These are phyloP conservation scores for Fraxinus latifolia DNA, from an alignment of 305 asterid genomes.

Conservation along the genomic window DNA sequence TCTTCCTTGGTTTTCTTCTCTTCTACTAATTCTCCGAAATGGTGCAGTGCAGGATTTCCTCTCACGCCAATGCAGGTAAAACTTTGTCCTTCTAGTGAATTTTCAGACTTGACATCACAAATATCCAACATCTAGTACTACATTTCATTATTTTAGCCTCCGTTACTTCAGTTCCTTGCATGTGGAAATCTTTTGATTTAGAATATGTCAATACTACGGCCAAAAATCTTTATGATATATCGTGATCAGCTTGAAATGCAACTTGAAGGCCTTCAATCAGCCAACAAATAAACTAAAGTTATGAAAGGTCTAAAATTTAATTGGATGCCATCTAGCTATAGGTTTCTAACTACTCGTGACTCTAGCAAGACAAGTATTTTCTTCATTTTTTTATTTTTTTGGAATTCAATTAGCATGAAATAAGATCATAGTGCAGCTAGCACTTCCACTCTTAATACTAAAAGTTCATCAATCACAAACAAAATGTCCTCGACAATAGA, in stretches of 20 bases:
- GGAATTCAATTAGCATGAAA: neutral
- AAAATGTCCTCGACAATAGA: neutral
- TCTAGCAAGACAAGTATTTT: neutral
- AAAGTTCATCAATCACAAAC: neutral
- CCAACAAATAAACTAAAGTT: neutral
- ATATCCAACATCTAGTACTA: neutral
- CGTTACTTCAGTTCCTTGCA: neutral
- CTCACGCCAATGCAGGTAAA: neutral
- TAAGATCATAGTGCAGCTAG: neutral
- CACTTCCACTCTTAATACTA: neutral
- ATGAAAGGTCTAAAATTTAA: neutral
- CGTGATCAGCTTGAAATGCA: neutral
- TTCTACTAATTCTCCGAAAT: neutral
- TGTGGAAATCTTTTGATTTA: neutral
- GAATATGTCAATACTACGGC: neutral
- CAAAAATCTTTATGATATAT: neutral
- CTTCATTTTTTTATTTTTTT: neutral
- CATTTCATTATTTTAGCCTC: neutral
- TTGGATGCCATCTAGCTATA: neutral
- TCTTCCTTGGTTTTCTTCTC: neutral
- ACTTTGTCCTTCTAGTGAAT: neutral
- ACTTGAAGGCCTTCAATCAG: neutral
- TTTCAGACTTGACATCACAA: neutral
- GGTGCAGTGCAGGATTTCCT: neutral
- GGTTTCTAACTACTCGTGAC: neutral